Conservation (phyloP, 208 protist species). For the Crithidia expoeki region DNA sequence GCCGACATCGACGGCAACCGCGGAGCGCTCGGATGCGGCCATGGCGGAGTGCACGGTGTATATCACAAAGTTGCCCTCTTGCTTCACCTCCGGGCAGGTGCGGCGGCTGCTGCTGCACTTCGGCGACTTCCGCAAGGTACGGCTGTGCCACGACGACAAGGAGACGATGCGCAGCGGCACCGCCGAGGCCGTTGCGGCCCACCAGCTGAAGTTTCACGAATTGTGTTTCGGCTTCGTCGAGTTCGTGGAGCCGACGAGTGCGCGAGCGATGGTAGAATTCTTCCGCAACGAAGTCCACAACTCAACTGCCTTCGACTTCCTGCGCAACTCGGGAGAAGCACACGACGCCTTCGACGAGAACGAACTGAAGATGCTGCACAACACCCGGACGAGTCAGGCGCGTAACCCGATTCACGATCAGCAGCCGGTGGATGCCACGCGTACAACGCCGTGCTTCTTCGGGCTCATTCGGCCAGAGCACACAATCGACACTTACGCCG, state of each 20-base stretch:
- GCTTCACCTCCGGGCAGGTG: slow-evolving; percentile 61
- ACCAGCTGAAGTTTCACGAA: slow-evolving; percentile 33
- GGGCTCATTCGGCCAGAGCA: slow-evolving; percentile 11
- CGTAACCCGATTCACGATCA: slow-evolving; percentile 83
- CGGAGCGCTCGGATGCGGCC: slow-evolving; percentile 46
- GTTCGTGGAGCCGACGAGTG: slow-evolving; percentile 56
- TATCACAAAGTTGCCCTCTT: slow-evolving; percentile 80
- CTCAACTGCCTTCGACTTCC: slow-evolving; percentile 56
- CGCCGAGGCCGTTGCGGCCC: slow-evolving; percentile 30
- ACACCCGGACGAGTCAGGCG: slow-evolving; percentile 66
- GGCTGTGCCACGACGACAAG: slow-evolving; percentile 78
- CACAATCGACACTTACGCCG: slow-evolving; percentile 24
- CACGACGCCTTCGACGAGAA: slow-evolving; percentile 25
- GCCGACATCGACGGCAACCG: background rate
- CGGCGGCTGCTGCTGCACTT: slow-evolving; percentile 77
- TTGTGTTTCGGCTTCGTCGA: slow-evolving; percentile 84
- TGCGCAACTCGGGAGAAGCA: slow-evolving; percentile 20
- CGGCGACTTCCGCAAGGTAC: slow-evolving; percentile 88
- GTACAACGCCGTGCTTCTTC: slow-evolving; percentile 22
- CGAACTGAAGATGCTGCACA: slow-evolving; percentile 49
- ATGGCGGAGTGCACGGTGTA: slow-evolving; percentile 77
- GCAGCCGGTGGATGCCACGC: slow-evolving; percentile 55
- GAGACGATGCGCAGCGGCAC: slow-evolving; percentile 37
- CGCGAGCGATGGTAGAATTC: slow-evolving; percentile 82
- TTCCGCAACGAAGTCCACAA: slow-evolving; percentile 75